Base-by-base conservation (phyloP, 441 rosid genomes). In the Euphorbia schlechtendalii region DNA sequence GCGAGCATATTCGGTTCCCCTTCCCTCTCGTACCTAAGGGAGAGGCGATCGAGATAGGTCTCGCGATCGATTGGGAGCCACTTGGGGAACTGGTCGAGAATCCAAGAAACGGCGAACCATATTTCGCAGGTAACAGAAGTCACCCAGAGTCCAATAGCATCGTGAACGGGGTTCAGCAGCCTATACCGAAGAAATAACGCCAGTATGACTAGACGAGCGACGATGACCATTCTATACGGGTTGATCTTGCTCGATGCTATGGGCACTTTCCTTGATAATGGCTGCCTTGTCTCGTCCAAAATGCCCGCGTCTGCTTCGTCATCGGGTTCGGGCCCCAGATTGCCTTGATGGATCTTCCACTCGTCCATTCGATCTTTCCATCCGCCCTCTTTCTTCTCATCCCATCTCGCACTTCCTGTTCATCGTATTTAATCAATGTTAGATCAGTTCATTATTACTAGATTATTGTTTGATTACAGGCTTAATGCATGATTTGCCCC, bases 361-460 rank as follows among this genome's bases (percentile, higher is more conserved):
- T 92, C 98, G 66, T 89, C 96, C 92, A 81, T 89, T 73, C 93
- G 83, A n/a, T 89, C 93, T 67, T 84, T 84, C 97, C 97, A 88
- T 17, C 95, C 88, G 69, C 82, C 84, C 64, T 86, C 96, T 68
- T 90, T 90, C 86, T 79, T 86, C 5, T 85, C 91, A 70, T 88
- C 95, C 90, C 95, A 82, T 77, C 82, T 78, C 66, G 79, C 96
- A 54, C 87, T 84, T 73, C 89, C 96, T 90, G 77, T 54, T 7
- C 21, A 34, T 63, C 46, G 34, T 55, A 45, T 15, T 52, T 66
- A 48, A 14, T 41, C 22, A 34, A 8, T 38, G 10, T 15, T 43
- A 13, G 14, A 48, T 48, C n/a, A 48, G 17, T 48, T 18, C 52
- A 48, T 48, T n/a, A 9, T 48, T 48, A 43, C 2, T 3, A 43